These are phyloP conservation scores for Cladophialophora carrionii DNA, from an alignment of 2,329 filamentous ascomycete species.

Conservation along the genomic window DNA sequence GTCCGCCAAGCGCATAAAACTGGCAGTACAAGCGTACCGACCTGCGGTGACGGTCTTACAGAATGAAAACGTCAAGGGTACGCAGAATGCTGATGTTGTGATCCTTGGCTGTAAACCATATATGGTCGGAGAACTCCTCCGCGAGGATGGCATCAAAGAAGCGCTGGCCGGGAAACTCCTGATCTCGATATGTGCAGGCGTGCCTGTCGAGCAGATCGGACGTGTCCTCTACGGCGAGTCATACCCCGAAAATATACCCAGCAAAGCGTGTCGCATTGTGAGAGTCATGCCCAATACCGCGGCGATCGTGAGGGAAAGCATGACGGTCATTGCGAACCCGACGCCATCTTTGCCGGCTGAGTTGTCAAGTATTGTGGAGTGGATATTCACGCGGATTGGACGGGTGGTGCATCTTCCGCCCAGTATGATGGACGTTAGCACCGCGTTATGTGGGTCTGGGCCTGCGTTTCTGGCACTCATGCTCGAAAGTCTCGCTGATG, in stretches of 20 bases:
- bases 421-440: slow-evolving; percentile 38
- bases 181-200: slow-evolving; percentile 78
- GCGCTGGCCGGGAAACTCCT: slow-evolving; percentile 79
- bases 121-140: slow-evolving; percentile 69
- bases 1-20: slow-evolving; percentile 69
- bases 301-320: slow-evolving; percentile 74
- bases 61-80: slow-evolving; percentile 71
- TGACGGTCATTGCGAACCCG: slow-evolving; percentile 74
- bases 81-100: slow-evolving; percentile 70
- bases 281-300: slow-evolving; percentile 86
- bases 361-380: slow-evolving; percentile 53
- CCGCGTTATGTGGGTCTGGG: slow-evolving; percentile 55
- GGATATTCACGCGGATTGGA: slow-evolving; percentile 60
- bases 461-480: slow-evolving; percentile 65
- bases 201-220: slow-evolving; percentile 70
- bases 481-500: slow-evolving; percentile 63
- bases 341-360: slow-evolving; percentile 52
- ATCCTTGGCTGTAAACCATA: slow-evolving; percentile 81
- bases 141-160: slow-evolving; percentile 62
- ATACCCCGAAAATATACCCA: slow-evolving; percentile 51
- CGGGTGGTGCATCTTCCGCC: slow-evolving; percentile 37
- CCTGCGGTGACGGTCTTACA: slow-evolving; percentile 66
- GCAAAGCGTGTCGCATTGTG: slow-evolving; percentile 59
- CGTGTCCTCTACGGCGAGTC: slow-evolving; percentile 49
- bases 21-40: slow-evolving; percentile 64